phyloP scores from a whole-genome alignment of 345 rosid genomes.

The Trapa incisa region DNA sequence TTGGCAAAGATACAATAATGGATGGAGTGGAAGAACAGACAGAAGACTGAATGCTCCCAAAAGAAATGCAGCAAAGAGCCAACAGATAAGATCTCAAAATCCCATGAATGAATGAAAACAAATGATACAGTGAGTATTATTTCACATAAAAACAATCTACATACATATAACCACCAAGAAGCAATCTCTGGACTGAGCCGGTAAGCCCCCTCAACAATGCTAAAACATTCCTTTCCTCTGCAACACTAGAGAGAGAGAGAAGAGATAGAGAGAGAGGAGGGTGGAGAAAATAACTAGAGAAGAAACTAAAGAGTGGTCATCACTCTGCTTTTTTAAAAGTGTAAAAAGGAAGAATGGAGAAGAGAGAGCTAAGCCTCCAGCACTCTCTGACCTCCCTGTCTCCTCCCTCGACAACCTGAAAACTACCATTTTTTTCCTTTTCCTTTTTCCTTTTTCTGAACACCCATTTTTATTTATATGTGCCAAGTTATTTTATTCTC shows the following conservation, averaged over 20 bases:
- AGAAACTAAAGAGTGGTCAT: background rate
- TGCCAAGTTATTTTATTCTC: background rate
- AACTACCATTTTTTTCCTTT: background rate
- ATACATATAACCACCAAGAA: background rate
- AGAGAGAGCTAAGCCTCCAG: background rate
- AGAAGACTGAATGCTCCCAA: background rate
- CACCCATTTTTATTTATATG: background rate
- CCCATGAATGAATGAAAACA: background rate
- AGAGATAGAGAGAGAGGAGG: background rate
- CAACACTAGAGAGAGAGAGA: background rate
- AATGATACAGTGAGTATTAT: background rate
- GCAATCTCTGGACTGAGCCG: background rate
- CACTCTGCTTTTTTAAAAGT: conserved; percentile 3
- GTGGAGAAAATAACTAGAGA: background rate
- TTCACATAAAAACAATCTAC: background rate
- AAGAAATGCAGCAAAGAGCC: background rate
- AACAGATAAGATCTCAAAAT: background rate
- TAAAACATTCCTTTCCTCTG: conserved; percentile 6
- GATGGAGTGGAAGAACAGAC: background rate
- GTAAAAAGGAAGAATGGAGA: background rate
- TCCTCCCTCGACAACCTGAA: background rate
- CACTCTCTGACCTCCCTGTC: conserved; percentile 4
- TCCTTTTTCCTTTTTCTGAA: background rate
- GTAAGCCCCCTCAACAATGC: background rate
- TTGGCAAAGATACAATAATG: background rate